A percentile compares a stretch with the other conserved stretches of the same genome.
These are phyloP conservation scores for Musa schizocarpa DNA, from an alignment of 176 grass and related monocot genomes.

Conservation along the genomic window DNA sequence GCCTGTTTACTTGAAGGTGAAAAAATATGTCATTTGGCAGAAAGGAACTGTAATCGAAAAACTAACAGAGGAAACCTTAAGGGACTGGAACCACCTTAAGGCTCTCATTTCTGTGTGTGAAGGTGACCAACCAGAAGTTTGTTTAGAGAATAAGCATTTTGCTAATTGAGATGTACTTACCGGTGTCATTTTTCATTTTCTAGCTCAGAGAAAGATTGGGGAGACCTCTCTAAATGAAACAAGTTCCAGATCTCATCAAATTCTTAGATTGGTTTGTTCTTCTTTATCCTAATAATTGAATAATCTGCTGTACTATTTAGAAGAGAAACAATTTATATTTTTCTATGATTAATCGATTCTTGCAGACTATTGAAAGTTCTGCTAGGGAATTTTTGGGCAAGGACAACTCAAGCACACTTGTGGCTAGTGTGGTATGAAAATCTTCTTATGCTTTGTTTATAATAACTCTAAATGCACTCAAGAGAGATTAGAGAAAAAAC, in stretches of 20 bases:
- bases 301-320: neutral
- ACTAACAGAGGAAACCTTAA: slow-evolving; percentile 15
- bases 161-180: neutral
- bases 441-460: neutral
- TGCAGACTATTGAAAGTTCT: slow-evolving; percentile 17
- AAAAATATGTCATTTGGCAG: neutral
- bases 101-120: slow-evolving; percentile 16
- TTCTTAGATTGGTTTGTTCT: slow-evolving; percentile 15
- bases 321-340: neutral
- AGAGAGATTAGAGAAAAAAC: neutral
- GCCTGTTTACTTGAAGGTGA: neutral
- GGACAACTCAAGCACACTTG: slow-evolving; percentile 16
- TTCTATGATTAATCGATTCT: neutral
- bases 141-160: neutral
- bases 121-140: neutral
- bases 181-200: neutral
- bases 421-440: slow-evolving; percentile 14
- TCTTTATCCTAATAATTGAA: neutral
- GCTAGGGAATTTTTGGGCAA: slow-evolving; percentile 12
- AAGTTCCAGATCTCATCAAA: slow-evolving; percentile 23
- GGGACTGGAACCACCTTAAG: slow-evolving; percentile 21
- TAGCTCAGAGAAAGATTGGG: slow-evolving; percentile 19
- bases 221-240: slow-evolving; percentile 25
- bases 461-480: neutral
- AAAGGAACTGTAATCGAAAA: slow-evolving; percentile 19